phyloP scores from a whole-genome alignment of 139 green algal genomes.

The Nannochloris sp. region DNA sequence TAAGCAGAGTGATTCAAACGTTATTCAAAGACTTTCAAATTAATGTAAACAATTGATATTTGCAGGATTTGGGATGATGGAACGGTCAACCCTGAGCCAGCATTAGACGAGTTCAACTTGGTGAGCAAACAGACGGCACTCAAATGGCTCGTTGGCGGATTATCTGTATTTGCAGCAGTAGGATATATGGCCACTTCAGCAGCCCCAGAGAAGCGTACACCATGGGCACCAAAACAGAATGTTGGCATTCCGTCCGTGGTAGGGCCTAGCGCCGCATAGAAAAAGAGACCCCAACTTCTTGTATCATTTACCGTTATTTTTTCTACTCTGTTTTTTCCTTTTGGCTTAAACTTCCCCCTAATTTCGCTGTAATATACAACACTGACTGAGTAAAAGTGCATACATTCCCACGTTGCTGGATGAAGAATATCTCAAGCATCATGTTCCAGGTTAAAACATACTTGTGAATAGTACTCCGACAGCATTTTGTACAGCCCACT shows the following conservation, averaged over 20 bases:
- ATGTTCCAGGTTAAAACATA: too few relatives aligned
- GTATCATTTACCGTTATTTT: too few relatives aligned
- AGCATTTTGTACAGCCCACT: conserved; percentile 18
- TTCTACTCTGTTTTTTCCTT: too few relatives aligned
- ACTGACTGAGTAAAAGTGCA: too few relatives aligned
- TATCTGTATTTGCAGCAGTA: conserved; percentile 28
- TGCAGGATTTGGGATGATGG: conserved; percentile 62
- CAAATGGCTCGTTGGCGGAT: conserved; percentile 26
- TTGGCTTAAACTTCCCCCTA: too few relatives aligned
- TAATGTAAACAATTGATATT: background rate
- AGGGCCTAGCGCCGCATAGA: too few relatives aligned
- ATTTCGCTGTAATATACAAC: too few relatives aligned
- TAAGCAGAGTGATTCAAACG: conserved; percentile 1
- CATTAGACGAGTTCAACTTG: conserved; percentile 44
- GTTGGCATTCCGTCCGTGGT: background rate
- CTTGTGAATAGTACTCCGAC: conserved; percentile 7
- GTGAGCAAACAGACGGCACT: conserved; percentile 31
- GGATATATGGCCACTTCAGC: background rate
- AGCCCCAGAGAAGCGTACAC: conserved; percentile 28
- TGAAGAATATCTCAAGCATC: too few relatives aligned
- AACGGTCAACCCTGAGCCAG: conserved; percentile 51
- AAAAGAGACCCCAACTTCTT: too few relatives aligned
- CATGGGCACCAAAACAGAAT: conserved; percentile 16
- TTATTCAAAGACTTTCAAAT: background rate
- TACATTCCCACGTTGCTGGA: too few relatives aligned